These are phyloP conservation scores for Phytophthora quininea DNA, from an alignment of 352 stramenopile species.

Conservation along the genomic window DNA sequence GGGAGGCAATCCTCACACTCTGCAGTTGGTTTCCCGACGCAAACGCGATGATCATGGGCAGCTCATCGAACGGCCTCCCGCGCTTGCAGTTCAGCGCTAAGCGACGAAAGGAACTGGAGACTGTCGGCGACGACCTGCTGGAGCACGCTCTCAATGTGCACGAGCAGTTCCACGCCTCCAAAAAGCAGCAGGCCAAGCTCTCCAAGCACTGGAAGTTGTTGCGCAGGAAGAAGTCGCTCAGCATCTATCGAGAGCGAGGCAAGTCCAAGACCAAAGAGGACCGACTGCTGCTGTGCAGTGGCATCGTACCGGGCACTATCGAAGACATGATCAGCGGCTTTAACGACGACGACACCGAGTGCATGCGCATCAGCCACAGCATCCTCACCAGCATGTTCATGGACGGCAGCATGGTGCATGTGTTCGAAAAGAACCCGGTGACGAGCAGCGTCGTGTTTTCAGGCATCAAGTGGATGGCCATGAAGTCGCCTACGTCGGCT, in stretches of 20 bases:
- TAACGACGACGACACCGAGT: slow-evolving; percentile 62
- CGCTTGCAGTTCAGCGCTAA: slow-evolving; percentile 44
- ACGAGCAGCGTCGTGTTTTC: slow-evolving; percentile 61
- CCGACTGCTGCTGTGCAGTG: slow-evolving; percentile 46
- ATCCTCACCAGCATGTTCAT: slow-evolving; percentile 58
- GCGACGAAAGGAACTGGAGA: slow-evolving; percentile 48
- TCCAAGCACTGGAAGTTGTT: slow-evolving; percentile 64
- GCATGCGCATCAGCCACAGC: slow-evolving; percentile 47
- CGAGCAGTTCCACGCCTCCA: slow-evolving; percentile 56
- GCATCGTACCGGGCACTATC: slow-evolving; percentile 58
- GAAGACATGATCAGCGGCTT: slow-evolving; percentile 60
- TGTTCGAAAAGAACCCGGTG: slow-evolving; percentile 56
- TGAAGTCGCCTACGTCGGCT: slow-evolving; percentile 41
- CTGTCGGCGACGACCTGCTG: slow-evolving; percentile 61
- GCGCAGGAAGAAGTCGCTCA: slow-evolving; percentile 59
- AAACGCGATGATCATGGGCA: slow-evolving; percentile 11
- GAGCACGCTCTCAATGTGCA: slow-evolving; percentile 58
- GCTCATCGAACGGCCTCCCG: slow-evolving; percentile 36
- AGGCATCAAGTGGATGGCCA: slow-evolving; percentile 67
- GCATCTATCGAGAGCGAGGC: slow-evolving; percentile 53
- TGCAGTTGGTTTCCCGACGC: slow-evolving; percentile 16
- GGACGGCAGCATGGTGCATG: slow-evolving; percentile 59
- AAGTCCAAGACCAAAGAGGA: slow-evolving; percentile 15
- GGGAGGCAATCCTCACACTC: slow-evolving; percentile 11
- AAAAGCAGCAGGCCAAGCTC: slow-evolving; percentile 18